Base-by-base conservation (phyloP, 768 basidiomycete genomes). In the Agaricus subrufescens region DNA sequence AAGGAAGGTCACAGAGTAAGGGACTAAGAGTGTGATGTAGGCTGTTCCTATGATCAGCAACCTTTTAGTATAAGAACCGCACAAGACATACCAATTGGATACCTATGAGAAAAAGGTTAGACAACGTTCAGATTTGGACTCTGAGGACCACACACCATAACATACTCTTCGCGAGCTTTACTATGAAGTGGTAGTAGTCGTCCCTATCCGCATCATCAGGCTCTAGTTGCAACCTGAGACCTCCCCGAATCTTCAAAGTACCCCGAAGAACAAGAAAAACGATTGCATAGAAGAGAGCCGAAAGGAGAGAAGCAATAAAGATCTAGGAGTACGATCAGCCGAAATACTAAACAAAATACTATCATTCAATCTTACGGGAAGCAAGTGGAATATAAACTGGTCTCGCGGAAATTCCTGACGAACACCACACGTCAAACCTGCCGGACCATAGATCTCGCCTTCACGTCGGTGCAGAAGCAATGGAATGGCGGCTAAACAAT, bases 161-260 rank as follows among this genome's bases (percentile, higher is more conserved):
- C 85, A 89, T 86, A 55, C 79, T 83, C 58, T 79, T 74, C 27
- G 84, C 79, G 51, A 91, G 75, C n/a, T 77, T 74, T 30, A 73
- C 73, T 27, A 89, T 74, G 63, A 89, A 87, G 26, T 72, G 75
- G 56, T 81, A 78, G 63, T 89, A 88, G 53, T 79, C 77, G 50
- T 78, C 75, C 1, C 61, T 65, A 25, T 67, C 61, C 26, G 65
- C 66, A 39, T 70, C 72, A 34, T 78, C 67, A 29, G 75, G 78
- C 60, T 80, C 73, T 50, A 83, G 63, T 38, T 71, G 78, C 30
- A 85, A 57, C 61, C 74, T 81, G 34, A 83, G 63, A n/a, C 81
- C 81, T 38, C 75, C 74, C 58, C 72, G 74, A 61, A 83, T 71
- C 15, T 65, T 69, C 51, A 86, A 65, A 5, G 80, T 83, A 12